phyloP scores from a whole-genome alignment of 345 rosid species.

The Eucalyptus regnans region DNA sequence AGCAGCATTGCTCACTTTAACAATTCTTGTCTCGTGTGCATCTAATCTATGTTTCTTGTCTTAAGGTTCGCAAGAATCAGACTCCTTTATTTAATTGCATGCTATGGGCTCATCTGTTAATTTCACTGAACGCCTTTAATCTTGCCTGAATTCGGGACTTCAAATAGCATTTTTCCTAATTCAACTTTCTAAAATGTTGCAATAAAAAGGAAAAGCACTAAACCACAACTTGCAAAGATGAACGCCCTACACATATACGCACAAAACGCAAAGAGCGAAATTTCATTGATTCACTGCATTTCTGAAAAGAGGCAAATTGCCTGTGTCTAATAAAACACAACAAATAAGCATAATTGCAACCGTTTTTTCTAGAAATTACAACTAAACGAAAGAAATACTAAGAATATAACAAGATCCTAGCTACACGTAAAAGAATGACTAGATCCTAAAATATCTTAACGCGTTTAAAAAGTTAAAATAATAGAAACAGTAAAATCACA shows the following conservation, averaged over 20 bases:
- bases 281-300: accelerated
- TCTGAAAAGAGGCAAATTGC: not conserved
- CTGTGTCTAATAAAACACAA: not conserved
- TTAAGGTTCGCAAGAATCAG: not conserved
- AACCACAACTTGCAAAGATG: not conserved
- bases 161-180: not conserved
- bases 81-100: not conserved
- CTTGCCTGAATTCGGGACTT: not conserved
- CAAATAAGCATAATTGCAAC: no score
- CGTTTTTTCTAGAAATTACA: no score
- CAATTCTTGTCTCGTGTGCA: not conserved
- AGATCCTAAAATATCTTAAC: not conserved
- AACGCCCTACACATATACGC: accelerated
- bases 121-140: not conserved
- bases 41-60: not conserved
- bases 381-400: accelerated
- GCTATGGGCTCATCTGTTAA: not conserved
- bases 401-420: no score
- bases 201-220: not conserved
- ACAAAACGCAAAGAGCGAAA: not conserved
- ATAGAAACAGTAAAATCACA: no score
- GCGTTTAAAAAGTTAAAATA: no score
- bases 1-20: not conserved
- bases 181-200: not conserved
- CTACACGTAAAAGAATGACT: not conserved